Percentiles rank a stretch among this genome's conserved stretches.
phyloP scores from a whole-genome alignment of 306 rosid genomes.

The Delonix regia region DNA sequence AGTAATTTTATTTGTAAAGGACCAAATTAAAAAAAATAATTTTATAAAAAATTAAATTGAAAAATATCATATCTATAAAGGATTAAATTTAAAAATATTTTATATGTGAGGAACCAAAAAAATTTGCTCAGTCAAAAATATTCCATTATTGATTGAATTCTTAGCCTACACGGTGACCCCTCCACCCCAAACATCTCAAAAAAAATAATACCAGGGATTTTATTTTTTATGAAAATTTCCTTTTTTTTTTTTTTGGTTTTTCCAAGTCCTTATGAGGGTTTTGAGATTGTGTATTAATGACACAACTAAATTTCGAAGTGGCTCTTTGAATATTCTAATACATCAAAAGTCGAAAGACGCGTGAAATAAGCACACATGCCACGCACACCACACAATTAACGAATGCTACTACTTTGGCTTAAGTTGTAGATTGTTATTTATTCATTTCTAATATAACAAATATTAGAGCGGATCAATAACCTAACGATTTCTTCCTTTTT shows the following conservation, averaged over 20 bases:
- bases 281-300: not conserved
- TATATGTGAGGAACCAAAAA: too few relatives aligned
- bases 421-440: not conserved
- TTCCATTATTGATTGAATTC: not conserved
- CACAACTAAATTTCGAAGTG: not conserved
- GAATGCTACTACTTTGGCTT: not conserved
- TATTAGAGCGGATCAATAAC: too few relatives aligned
- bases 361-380: not conserved
- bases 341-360: not conserved
- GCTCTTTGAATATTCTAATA: not conserved
- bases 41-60: too few relatives aligned
- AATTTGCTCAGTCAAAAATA: too few relatives aligned
- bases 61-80: too few relatives aligned
- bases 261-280: not conserved
- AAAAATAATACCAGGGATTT: not conserved
- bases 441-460: too few relatives aligned
- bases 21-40: too few relatives aligned
- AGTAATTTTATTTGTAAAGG: too few relatives aligned
- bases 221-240: not conserved
- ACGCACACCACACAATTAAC: not conserved
- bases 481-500: too few relatives aligned
- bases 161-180: not conserved
- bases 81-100: too few relatives aligned
- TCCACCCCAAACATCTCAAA: not conserved
- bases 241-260: not conserved